Conservation (phyloP, 2,329 filamentous ascomycete genomes). For the Sarocladium kiliense region DNA sequence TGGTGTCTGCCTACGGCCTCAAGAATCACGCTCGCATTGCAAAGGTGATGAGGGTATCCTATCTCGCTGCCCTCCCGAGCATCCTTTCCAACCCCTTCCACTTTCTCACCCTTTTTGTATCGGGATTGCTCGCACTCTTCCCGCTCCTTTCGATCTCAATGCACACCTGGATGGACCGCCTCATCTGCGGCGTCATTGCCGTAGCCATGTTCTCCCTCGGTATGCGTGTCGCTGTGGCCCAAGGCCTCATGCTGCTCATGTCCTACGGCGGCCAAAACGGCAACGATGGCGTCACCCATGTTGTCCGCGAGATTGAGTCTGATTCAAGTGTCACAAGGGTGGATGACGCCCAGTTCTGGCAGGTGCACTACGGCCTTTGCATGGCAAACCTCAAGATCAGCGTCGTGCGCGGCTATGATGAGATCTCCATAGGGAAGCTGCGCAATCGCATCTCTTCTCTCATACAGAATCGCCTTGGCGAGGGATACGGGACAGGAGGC, state of each 20-base stretch:
- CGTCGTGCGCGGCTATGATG: conserved; percentile 59
- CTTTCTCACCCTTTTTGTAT: conserved; percentile 87
- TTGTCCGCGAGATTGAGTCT: conserved; percentile 79
- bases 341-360: conserved; percentile 95
- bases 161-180: conserved; percentile 77
- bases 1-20: conserved; percentile 80
- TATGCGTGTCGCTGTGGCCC: conserved; percentile 72
- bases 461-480: conserved; percentile 80
- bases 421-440: conserved; percentile 66
- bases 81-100: conserved; percentile 94
- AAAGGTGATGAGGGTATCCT: conserved; percentile 81
- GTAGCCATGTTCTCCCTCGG: conserved; percentile 86
- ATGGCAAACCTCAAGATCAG: conserved; percentile 90
- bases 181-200: conserved; percentile 76
- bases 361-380: conserved; percentile 93
- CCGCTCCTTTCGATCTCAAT: conserved; percentile 77
- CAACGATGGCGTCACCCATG: conserved; percentile 55
- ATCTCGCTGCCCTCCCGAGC: conserved; percentile 74
- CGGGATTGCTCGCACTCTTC: conserved; percentile 70
- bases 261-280: conserved; percentile 54
- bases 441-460: conserved; percentile 71
- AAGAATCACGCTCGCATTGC: conserved; percentile 91
- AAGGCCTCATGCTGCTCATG: conserved; percentile 96
- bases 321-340: conserved; percentile 72
- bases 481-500: conserved; percentile 75